These are phyloP conservation scores for Alternaria sp. DNA, from an alignment of 2,329 filamentous ascomycete species.

Conservation along the genomic window DNA sequence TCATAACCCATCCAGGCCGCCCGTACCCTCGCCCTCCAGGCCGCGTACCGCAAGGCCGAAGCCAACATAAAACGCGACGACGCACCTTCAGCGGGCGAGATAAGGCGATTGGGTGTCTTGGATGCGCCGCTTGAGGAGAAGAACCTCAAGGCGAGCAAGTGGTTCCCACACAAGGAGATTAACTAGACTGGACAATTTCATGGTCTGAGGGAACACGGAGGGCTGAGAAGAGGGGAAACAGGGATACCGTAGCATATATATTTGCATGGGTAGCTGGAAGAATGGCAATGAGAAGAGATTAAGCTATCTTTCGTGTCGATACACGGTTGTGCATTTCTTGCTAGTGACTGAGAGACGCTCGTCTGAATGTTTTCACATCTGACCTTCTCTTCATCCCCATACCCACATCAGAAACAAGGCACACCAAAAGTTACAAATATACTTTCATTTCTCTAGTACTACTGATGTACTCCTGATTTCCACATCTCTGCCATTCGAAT, in stretches of 20 bases:
- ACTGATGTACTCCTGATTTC: neutral
- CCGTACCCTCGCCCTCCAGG: constrained; percentile 80
- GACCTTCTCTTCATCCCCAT: no score
- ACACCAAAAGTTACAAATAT: neutral
- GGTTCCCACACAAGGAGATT: constrained; percentile 55
- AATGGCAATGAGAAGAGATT: no score
- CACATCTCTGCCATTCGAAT: neutral
- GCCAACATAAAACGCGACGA: constrained; percentile 80
- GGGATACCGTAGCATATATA: no score
- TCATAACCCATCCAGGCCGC: constrained; percentile 67
- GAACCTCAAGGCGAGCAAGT: constrained; percentile 56
- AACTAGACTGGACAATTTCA: constrained; percentile 29
- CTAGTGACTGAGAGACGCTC: no score
- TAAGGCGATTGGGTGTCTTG: constrained; percentile 84
- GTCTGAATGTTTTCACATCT: no score
- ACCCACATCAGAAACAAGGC: neutral
- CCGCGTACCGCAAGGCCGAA: constrained; percentile 81
- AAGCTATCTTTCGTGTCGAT: no score
- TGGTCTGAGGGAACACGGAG: neutral
- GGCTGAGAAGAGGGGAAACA: neutral
- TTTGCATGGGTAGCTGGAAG: no score
- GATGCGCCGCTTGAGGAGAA: constrained; percentile 80
- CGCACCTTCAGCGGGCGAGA: constrained; percentile 82
- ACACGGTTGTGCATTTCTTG: fast-evolving
- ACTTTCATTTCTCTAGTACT: neutral